phyloP scores from a whole-genome alignment of 495 filamentous ascomycete genomes.

The Paragyromitra xinjiangensis region DNA sequence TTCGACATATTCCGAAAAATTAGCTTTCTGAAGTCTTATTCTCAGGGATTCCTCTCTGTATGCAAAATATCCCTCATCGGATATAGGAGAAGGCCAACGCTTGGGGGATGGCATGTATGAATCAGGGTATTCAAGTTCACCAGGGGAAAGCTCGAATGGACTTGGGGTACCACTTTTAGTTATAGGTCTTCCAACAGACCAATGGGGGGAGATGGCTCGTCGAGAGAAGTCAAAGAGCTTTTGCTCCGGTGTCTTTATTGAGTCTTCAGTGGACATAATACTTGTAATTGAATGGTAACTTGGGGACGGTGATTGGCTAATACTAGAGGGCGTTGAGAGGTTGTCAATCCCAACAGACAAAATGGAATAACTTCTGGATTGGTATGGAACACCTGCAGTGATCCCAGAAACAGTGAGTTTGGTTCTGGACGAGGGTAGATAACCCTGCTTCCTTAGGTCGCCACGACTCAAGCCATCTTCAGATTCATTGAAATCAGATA shows the following conservation, averaged over 20 bases:
- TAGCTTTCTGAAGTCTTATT: constrained; percentile 5
- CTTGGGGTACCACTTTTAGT: constrained; percentile 40
- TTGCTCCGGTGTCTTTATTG: constrained; percentile 26
- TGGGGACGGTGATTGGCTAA: constrained; percentile 19
- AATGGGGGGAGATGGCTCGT: constrained; percentile 38
- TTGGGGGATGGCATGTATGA: constrained; percentile 38
- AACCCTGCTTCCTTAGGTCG: background rate
- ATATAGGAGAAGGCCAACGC: constrained; percentile 46
- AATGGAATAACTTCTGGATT: background rate
- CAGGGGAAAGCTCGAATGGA: constrained; percentile 43
- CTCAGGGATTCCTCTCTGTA: constrained; percentile 13
- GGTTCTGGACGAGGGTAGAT: background rate
- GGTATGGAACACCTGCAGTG: background rate
- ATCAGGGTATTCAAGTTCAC: constrained; percentile 38
- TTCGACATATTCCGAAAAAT: constrained; percentile 16
- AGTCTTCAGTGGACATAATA: constrained; percentile 10
- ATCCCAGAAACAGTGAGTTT: background rate
- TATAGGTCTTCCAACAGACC: constrained; percentile 38
- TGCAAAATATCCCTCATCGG: constrained; percentile 16
- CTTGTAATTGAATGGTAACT: constrained; percentile 31
- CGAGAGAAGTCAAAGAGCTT: constrained; percentile 31
- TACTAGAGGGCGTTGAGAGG: background rate
- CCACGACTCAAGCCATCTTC: constrained; percentile 8
- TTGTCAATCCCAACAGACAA: constrained; percentile 10
- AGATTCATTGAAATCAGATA: constrained; percentile 31